A percentile compares a stretch with the other conserved stretches of the same genome.
These are phyloP conservation scores for Asterophora lycoperdoides DNA, from an alignment of 768 basidiomycete genomes.

Conservation along the genomic window DNA sequence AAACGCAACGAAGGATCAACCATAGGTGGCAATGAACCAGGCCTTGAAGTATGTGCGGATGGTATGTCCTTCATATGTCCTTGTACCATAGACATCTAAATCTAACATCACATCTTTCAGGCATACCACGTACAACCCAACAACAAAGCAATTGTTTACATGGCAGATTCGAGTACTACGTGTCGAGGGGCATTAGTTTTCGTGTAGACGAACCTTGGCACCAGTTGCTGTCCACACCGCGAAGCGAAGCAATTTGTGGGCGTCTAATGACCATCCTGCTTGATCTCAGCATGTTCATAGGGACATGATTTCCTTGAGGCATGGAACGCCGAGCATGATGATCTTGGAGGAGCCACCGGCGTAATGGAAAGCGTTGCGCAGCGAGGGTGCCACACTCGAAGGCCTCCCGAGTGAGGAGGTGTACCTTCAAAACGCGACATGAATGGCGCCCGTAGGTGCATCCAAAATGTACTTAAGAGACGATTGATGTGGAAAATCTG, in stretches of 20 bases:
- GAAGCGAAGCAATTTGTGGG: constrained; percentile 88
- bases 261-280: constrained; percentile 82
- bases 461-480: constrained; percentile 82
- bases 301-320: constrained; percentile 99
- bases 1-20: constrained; percentile 88
- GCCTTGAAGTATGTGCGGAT: constrained; percentile 80
- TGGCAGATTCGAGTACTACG: constrained; percentile 1
- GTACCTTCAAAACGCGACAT: constrained; percentile 84
- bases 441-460: constrained; percentile 88
- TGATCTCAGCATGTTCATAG: constrained; percentile 95
- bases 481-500: constrained; percentile 98
- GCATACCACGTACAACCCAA: constrained; percentile 79
- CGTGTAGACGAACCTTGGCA: constrained; percentile 66
- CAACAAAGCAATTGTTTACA: constrained; percentile 90
- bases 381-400: constrained; percentile 99
- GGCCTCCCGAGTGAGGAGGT: constrained; percentile 86
- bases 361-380: constrained; percentile 98
- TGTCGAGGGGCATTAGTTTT: not conserved
- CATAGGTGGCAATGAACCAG: constrained; percentile 74
- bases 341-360: constrained; percentile 99
- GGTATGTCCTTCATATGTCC: constrained; percentile 35
- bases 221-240: constrained; percentile 95
- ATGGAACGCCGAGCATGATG: constrained; percentile 98
- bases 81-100: not conserved
- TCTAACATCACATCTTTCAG: constrained; percentile 36